Conservation (phyloP, 1,139 yeast species). For the Suhomyces bolitotheri region DNA sequence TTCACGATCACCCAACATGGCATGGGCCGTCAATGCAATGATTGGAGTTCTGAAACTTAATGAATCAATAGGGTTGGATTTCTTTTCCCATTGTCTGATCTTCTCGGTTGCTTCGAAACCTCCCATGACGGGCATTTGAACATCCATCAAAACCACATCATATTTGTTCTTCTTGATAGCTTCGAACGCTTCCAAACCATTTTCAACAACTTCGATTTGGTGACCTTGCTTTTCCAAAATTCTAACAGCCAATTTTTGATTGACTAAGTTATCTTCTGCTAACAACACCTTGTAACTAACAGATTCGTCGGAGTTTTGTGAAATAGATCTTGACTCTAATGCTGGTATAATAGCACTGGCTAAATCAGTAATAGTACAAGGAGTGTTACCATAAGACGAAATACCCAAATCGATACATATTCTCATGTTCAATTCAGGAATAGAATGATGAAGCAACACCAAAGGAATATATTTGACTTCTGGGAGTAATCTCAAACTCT, state of each 20-base stretch:
- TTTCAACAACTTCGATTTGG: conserved; percentile 78
- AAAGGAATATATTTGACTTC: conserved; percentile 82
- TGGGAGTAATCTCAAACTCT: conserved; percentile 62
- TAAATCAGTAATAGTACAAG: conserved; percentile 77
- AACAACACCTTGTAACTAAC: conserved; percentile 71
- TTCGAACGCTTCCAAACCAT: conserved; percentile 80
- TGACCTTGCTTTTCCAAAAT: conserved; percentile 84
- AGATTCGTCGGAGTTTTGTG: conserved; percentile 77
- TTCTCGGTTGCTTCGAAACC: conserved; percentile 89
- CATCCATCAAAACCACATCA: conserved; percentile 89
- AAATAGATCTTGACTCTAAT: conserved; percentile 75
- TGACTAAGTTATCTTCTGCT: conserved; percentile 86
- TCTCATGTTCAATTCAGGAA: conserved; percentile 79
- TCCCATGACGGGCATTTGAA: conserved; percentile 95
- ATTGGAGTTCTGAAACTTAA: conserved; percentile 72
- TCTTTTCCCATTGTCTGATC: conserved; percentile 85
- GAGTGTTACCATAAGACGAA: conserved; percentile 84
- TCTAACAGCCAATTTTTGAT: conserved; percentile 82
- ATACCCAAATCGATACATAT: conserved; percentile 83
- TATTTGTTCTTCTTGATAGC: conserved; percentile 66
- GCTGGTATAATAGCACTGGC: conserved; percentile 86
- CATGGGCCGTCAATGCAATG: conserved; percentile 88
- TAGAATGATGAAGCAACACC: conserved; percentile 72
- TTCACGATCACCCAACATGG: conserved; percentile 88
- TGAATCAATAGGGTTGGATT: conserved; percentile 70